Evolutionary conservation across 2,329 filamentous ascomycete species (phyloP), one percentile per base, ranked within the genome.

Genomic region (Grosmannia clavigera): DNA sequence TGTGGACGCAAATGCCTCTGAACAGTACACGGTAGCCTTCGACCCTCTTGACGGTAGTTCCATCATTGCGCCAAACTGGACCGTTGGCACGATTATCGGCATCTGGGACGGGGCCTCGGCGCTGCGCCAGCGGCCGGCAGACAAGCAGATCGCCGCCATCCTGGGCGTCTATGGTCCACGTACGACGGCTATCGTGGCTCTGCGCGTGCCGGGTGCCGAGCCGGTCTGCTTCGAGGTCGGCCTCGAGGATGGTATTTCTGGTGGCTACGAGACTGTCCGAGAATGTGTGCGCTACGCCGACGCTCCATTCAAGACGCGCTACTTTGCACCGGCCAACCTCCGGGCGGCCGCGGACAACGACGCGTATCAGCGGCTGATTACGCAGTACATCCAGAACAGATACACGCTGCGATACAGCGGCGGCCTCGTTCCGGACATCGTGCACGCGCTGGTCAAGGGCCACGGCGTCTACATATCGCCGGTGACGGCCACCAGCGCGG

Each of bases 21-120:
- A 83, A 64, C 66, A 71, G 33, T 85, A 85, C 69, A 78, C 81
- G 0, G 70, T 84, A 10, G 82, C 81, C 0, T 86, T 85, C 64
- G 83, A 86, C 64, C 83, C 83, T 0, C 75, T 86, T 0, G 83
- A 86, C 64, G 83, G 83, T 12, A 82, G 79, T 68, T 84, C 80
- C 63, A 82, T 83, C 65, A 81, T 83, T 52, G 78, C 73, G 0
- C 74, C 80, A 1, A 82, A 82, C 66, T 83, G 80, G 80, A 74
- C 78, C 0, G 80, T 83, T 10, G 80, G 80, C 27, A 77, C 81
- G 55, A 85, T 86, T 62, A 70, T 84, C 19, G 82, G 82, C 9
- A 70, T 86, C 48, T 86, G 83, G 80, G 74, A 77, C 35, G 79
- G 79, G 2, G 46, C 64, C 0, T 74, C 76, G 0, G 77, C 78